Conservation (phyloP, 768 basidiomycete species). For the Naganishia friedmannii region DNA sequence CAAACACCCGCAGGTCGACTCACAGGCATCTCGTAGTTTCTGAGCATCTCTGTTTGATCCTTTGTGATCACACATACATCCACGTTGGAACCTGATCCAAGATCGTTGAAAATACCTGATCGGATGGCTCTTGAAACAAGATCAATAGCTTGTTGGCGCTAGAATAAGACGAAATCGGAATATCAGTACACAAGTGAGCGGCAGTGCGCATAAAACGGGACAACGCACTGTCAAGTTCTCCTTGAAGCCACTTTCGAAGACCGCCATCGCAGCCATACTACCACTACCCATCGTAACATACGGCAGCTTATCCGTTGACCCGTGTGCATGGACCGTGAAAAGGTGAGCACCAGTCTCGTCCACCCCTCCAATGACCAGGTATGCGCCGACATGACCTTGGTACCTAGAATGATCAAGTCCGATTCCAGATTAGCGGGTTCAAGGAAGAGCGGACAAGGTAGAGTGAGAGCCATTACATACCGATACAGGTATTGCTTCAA, state of each 20-base stretch:
- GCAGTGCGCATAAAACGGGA: neutral
- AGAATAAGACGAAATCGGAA: neutral
- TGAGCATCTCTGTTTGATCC: slow-evolving; percentile 79
- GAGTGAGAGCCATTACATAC: slow-evolving; percentile 40
- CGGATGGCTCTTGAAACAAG: slow-evolving; percentile 83
- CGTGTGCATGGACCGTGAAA: slow-evolving; percentile 93
- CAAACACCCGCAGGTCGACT: slow-evolving; percentile 30
- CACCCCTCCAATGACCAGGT: slow-evolving; percentile 94
- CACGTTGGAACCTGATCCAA: slow-evolving; percentile 97
- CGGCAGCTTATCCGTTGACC: slow-evolving; percentile 95
- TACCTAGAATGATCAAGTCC: slow-evolving; percentile 59
- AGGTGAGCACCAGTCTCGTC: slow-evolving; percentile 89
- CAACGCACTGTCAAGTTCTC: slow-evolving; percentile 70
- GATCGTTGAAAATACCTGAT: slow-evolving; percentile 98
- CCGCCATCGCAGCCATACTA: slow-evolving; percentile 93
- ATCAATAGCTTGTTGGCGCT: slow-evolving; percentile 76
- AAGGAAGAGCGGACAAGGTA: neutral
- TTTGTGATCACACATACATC: slow-evolving; percentile 95
- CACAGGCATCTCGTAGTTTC: slow-evolving; percentile 83
- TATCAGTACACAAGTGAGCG: neutral
- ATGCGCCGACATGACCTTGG: slow-evolving; percentile 90
- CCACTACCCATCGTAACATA: slow-evolving; percentile 99
- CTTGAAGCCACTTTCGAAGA: slow-evolving; percentile 85
- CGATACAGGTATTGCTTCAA: slow-evolving; percentile 90
- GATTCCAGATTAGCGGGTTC: neutral